phyloP scores from a whole-genome alignment of 2,329 filamentous ascomycete genomes.

The Dactylellina cionopaga region DNA sequence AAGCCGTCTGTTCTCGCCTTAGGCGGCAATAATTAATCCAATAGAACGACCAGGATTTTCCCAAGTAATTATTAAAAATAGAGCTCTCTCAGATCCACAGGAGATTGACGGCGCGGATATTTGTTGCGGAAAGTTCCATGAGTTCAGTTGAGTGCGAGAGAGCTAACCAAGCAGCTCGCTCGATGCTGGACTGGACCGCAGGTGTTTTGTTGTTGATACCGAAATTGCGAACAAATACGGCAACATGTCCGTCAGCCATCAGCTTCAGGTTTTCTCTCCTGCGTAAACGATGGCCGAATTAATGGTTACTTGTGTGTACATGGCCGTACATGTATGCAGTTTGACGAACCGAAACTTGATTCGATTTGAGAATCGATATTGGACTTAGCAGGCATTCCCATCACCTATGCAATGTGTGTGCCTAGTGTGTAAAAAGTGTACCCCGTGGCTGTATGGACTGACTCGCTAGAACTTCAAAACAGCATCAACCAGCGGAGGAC shows the following conservation, averaged over 20 bases:
- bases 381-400: not conserved
- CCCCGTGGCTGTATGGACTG: constrained; percentile 12
- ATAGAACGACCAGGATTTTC: not conserved
- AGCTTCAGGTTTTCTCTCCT: constrained; percentile 10
- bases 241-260: constrained; percentile 47
- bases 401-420: not conserved
- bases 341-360: not conserved
- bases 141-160: constrained; percentile 6
- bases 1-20: constrained; percentile 5
- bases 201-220: constrained; percentile 27
- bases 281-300: constrained; percentile 4
- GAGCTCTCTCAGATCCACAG: too few species aligned
- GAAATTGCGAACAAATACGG: constrained; percentile 43
- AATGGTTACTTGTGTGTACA: constrained; percentile 18
- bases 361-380: not conserved
- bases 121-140: constrained; percentile 29
- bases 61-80: too few species aligned
- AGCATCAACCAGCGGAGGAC: constrained; percentile 20
- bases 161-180: not conserved
- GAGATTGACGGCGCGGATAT: constrained; percentile 24
- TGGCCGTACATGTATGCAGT: not conserved
- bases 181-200: too few species aligned
- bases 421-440: not conserved
- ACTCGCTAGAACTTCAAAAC: constrained; percentile 21
- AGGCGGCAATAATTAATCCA: constrained; percentile 14